A percentile compares a stretch with the other conserved stretches of the same genome.
These are phyloP conservation scores for Pleurotus ostreatus DNA, from an alignment of 768 basidiomycete genomes.

Conservation along the genomic window DNA sequence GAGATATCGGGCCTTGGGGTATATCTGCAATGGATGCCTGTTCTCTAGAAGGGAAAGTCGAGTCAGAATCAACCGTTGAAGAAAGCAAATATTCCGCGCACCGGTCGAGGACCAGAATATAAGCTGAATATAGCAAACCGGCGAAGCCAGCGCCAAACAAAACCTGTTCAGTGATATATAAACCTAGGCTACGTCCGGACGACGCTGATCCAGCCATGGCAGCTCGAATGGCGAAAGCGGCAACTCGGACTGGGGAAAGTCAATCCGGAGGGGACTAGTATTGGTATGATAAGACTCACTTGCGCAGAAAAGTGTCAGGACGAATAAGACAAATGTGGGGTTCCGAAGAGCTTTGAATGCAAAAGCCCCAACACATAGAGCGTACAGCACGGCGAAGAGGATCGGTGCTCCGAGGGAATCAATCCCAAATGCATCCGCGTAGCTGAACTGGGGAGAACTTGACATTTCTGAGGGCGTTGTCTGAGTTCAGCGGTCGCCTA, in stretches of 20 bases:
- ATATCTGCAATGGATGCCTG: neutral
- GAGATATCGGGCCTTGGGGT: slow-evolving; percentile 18
- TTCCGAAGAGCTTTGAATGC: neutral
- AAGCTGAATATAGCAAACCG: slow-evolving; percentile 37
- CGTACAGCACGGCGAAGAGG: neutral
- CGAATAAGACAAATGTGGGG: neutral
- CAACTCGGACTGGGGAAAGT: slow-evolving; percentile 29
- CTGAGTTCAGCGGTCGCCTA: too few relatives aligned
- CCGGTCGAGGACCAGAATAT: slow-evolving; percentile 39
- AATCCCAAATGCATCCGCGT: neutral
- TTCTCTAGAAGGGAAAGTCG: neutral
- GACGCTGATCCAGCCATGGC: slow-evolving; percentile 26
- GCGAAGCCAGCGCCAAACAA: slow-evolving; percentile 40
- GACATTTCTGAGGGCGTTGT: too few relatives aligned
- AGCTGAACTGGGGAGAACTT: neutral
- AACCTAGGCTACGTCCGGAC: slow-evolving; percentile 24
- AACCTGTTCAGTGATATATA: slow-evolving; percentile 35
- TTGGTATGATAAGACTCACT: neutral
- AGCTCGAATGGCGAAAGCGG: slow-evolving; percentile 37
- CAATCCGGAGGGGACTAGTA: neutral
- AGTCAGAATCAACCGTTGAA: neutral
- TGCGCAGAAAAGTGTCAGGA: neutral
- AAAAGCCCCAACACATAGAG: neutral
- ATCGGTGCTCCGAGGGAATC: neutral
- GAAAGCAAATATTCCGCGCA: slow-evolving; percentile 13